Base-by-base conservation (phyloP, 2,329 filamentous ascomycete species). In the Exophiala dermatitidis region DNA sequence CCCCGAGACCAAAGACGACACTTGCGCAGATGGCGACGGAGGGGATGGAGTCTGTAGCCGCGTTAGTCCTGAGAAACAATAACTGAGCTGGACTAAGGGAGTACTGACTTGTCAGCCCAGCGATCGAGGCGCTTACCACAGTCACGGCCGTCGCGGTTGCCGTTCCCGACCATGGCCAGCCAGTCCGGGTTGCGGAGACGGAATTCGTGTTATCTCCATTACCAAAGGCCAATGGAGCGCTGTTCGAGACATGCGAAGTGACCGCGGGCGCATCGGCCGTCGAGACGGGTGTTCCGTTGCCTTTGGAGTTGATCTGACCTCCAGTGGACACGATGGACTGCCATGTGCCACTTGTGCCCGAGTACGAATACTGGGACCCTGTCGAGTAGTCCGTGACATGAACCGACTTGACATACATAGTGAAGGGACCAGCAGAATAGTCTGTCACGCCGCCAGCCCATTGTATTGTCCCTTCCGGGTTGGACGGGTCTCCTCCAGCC, bases 341-440 rank as follows among this genome's bases (percentile, higher is more conserved):
- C 88, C 89, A 95, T 26, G 76, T 80, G 45, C 93, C 93, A 45
- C 79, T 84, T 36, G 77, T 80, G 68, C 93, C 87, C 61, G 80
- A 80, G 73, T 97, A 98, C 53, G 74, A 76, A 76, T 98, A 98
- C 59, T 85, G 75, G 12, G 79, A 84, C 50, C 93, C 93, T 1
- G 90, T 96, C 26, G 90, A 96, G 74, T 97, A 98, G 74, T 98
- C 93, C 57, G 70, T 64, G 49, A 78, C 74, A 31, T 74, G 72
- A 33, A 81, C 71, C 31, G 76, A 80, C 74, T 86, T 80, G 60
- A 91, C 78, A 56, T 80, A 82, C 86, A 90, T 90, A 62, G 77
- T 82, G 72, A 80, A 91, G 0, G 87, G 87, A 0, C 74, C 83
- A 29, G 79, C 64, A 46, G 67, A 66, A 67, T 84, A 90, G 67